Evolutionary conservation across 768 basidiomycete species (phyloP).

Genomic region (Termitomyces bulborhizus): DNA sequence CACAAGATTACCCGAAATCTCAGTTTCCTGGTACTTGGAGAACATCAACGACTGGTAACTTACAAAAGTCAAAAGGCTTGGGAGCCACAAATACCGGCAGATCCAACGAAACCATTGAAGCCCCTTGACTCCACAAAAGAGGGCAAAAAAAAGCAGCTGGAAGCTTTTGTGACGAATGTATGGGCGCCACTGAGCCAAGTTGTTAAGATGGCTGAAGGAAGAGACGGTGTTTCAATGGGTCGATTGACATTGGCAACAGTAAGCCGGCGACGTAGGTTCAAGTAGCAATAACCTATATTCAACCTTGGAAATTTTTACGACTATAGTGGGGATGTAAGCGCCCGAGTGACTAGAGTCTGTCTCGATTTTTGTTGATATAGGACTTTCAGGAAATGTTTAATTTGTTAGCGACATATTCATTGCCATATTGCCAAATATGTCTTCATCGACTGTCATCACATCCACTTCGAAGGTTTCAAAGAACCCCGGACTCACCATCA

Average conservation of each 20-base stretch:
- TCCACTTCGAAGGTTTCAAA: constrained; percentile 13
- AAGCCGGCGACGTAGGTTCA: constrained; percentile 10
- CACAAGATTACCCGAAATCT: constrained; percentile 57
- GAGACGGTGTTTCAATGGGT: constrained; percentile 43
- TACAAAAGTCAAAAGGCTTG: constrained; percentile 20
- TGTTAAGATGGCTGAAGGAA: constrained; percentile 54
- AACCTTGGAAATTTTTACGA: not conserved
- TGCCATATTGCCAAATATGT: constrained; percentile 3
- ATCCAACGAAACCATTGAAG: constrained; percentile 10
- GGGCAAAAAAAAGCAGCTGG: constrained; percentile 13
- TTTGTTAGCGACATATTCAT: not conserved
- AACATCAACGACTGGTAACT: constrained; percentile 25
- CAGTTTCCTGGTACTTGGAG: constrained; percentile 27
- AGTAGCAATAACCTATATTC: not conserved
- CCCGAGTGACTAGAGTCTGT: not conserved
- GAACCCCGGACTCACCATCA: constrained; percentile 14
- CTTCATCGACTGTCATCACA: constrained; percentile 11
- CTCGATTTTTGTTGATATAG: not conserved
- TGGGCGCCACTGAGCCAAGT: constrained; percentile 48
- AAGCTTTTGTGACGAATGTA: constrained; percentile 27
- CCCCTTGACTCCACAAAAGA: constrained; percentile 3
- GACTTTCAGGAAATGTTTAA: not conserved
- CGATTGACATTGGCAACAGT: constrained; percentile 24
- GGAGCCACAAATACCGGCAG: constrained; percentile 28
- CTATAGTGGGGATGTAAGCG: not conserved